A percentile compares a stretch with the other conserved stretches of the same genome.
Conservation (phyloP, 306 rosid genomes). For the peach (Prunus persica) region DNA sequence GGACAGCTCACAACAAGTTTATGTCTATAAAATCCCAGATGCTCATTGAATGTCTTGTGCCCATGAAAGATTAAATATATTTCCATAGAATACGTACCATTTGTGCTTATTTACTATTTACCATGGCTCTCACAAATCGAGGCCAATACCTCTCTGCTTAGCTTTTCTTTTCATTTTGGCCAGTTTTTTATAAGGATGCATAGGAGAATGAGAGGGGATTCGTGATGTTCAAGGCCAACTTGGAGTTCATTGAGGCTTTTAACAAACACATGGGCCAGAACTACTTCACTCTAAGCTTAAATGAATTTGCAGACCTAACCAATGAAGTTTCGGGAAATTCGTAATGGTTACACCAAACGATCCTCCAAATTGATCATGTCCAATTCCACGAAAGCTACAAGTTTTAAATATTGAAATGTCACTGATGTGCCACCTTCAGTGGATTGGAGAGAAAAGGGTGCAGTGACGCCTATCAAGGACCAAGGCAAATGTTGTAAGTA, state of each 20-base stretch:
- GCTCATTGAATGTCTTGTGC: neutral
- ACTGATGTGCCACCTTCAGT: constrained; percentile 25
- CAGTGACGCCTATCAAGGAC: constrained; percentile 34
- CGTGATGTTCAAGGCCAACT: no score
- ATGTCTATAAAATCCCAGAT: neutral
- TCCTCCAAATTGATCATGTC: neutral
- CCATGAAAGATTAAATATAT: neutral
- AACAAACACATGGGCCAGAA: no score
- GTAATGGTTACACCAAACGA: constrained; percentile 28
- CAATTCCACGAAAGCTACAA: constrained; percentile 23
- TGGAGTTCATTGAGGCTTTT: no score
- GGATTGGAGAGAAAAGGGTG: constrained; percentile 43
- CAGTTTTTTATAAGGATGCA: no score
- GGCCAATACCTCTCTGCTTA: neutral
- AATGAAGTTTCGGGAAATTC: neutral
- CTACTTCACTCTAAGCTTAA: no score
- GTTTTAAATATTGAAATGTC: constrained; percentile 35
- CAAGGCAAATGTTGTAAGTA: constrained; percentile 37
- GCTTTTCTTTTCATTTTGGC: neutral
- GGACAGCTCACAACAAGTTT: neutral
- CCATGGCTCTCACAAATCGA: neutral
- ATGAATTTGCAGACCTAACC: no score
- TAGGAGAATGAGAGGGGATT: no score
- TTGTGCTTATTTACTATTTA: neutral
- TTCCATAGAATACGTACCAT: no score